These are phyloP conservation scores for Malus hybrid DNA, from an alignment of 331 rosid genomes.

Conservation along the genomic window DNA sequence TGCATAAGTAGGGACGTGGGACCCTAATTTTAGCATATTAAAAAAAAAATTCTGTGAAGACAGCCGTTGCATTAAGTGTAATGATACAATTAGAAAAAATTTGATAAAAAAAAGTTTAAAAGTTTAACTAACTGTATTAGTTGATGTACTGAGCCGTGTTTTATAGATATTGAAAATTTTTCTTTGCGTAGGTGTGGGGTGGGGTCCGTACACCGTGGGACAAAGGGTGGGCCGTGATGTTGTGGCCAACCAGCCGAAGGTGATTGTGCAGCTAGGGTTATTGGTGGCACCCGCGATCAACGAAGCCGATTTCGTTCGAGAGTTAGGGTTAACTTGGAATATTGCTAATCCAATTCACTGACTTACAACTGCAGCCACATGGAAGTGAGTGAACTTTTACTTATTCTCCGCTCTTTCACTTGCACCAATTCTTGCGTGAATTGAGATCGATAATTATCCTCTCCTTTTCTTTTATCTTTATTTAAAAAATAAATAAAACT, in stretches of 20 bases:
- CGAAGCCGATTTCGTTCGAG: background rate
- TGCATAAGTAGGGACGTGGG: background rate
- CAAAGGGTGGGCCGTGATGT: conserved; percentile 20
- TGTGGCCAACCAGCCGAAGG: background rate
- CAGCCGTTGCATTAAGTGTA: too few species aligned
- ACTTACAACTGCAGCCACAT: background rate
- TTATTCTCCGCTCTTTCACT: background rate
- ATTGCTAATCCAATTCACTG: too few species aligned
- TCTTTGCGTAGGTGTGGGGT: background rate
- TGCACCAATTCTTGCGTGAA: background rate
- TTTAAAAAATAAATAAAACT: background rate
- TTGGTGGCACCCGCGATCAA: conserved; percentile 1
- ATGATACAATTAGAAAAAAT: too few species aligned
- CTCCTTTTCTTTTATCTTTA: background rate
- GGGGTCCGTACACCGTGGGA: background rate
- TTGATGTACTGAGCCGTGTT: too few species aligned
- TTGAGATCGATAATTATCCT: background rate
- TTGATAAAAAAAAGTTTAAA: too few species aligned
- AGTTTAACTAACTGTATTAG: too few species aligned
- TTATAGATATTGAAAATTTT: too few species aligned
- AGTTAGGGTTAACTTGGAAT: background rate
- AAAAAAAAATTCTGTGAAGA: fast-evolving
- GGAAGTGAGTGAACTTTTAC: background rate
- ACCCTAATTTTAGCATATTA: background rate
- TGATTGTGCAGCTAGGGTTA: background rate